Base-by-base conservation (phyloP, 225 moss, liverwort and hornwort species). In the Anthoceros angustus region DNA sequence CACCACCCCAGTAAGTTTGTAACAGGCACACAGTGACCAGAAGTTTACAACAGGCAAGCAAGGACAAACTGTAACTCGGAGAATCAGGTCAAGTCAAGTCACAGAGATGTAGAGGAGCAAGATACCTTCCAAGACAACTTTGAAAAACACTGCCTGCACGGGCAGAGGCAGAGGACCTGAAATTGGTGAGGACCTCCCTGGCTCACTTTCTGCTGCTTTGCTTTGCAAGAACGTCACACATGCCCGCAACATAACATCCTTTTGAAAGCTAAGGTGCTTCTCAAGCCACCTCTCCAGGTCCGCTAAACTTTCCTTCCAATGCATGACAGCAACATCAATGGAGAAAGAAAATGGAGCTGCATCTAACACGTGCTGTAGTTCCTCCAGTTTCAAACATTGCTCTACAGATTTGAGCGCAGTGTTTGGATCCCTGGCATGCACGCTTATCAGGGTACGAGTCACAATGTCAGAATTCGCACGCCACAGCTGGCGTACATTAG, bases 401-500 rank as follows among this genome's bases (percentile, higher is more conserved):
- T 55, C 16, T 23, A 55, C 55, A 55, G 23, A 23, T 55, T 18
- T 55, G 5, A 23, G n/a, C 5, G n/a, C 23, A 12, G 55, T 55
- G 14, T 23, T 55, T 7, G 55, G 55, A 55, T 55, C n/a, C 23
- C 23, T 23, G 23, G 55, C 55, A 55, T 15, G 55, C 23, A 55
- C n/a, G 23, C 55, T 23, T 5, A 55, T 23, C 55, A 55, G 55
- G 4, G 32, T 32, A 32, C 32, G 32, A 32, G 32, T 32, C 32
- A 32, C 32, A 32, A 32, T 32, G 32, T 32, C 32, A 32, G 32
- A 32, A 32, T 55, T 20, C 2, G 55, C 55, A 55, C 7, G 55
- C 23, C 55, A 55, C 55, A 55, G 23, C n/a, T 11, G 55, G 39
- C 15, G 80, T 72, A 71, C 74, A 74, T 24, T 64, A 12, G 5